phyloP scores from a whole-genome alignment of 2,329 filamentous ascomycete species.

The Alternaria atra region DNA sequence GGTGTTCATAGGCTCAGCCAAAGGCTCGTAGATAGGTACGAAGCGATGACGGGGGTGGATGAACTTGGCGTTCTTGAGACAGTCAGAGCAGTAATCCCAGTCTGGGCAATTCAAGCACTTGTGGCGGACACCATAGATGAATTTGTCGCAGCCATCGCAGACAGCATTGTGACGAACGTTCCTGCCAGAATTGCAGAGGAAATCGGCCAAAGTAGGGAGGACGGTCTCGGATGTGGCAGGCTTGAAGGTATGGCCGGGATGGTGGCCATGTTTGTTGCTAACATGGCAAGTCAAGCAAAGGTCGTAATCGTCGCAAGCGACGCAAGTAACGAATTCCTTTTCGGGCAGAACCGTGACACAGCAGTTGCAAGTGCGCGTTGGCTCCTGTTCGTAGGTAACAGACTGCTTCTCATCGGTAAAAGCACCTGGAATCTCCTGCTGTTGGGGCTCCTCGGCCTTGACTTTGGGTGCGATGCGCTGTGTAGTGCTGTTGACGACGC shows the following conservation, averaged over 20 bases:
- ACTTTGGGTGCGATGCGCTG: conserved; percentile 77
- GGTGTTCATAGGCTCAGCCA: conserved; percentile 59
- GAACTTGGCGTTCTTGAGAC: conserved; percentile 71
- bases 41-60: conserved; percentile 88
- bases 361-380: conserved; percentile 75
- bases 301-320: conserved; percentile 86
- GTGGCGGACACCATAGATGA: conserved; percentile 87
- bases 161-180: conserved; percentile 85
- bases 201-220: conserved; percentile 66
- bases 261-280: conserved; percentile 82
- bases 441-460: conserved; percentile 50
- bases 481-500: conserved; percentile 84
- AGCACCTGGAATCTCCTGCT: conserved; percentile 56
- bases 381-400: conserved; percentile 46
- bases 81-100: conserved; percentile 91
- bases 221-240: conserved; percentile 71
- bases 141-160: conserved; percentile 92
- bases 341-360: conserved; percentile 78
- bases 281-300: conserved; percentile 85
- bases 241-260: conserved; percentile 84
- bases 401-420: conserved; percentile 57
- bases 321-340: conserved; percentile 84
- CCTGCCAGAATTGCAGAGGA: conserved; percentile 79
- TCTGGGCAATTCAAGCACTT: conserved; percentile 98
- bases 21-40: conserved; percentile 81